Conservation (phyloP, 2,329 filamentous ascomycete species). For the Pseudocercospora eumusae region DNA sequence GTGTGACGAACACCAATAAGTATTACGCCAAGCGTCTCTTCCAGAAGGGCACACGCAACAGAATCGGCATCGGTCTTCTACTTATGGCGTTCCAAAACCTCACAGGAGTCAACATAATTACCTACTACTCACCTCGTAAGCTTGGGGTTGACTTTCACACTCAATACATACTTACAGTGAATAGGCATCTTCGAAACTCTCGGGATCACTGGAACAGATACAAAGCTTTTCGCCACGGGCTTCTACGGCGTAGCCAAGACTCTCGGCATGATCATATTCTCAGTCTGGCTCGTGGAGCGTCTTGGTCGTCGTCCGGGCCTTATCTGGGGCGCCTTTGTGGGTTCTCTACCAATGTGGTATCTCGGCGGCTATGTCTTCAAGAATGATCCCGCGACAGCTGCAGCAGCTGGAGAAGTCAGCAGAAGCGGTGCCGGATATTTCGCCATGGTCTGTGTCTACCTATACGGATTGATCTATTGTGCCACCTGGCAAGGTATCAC, state of each 20-base stretch:
- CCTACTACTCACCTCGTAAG: slow-evolving; percentile 34
- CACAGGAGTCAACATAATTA: slow-evolving; percentile 42
- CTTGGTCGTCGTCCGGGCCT: slow-evolving; percentile 46
- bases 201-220: slow-evolving; percentile 48
- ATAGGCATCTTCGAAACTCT: slow-evolving; percentile 45
- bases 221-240: slow-evolving; percentile 52
- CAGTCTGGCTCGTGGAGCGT: slow-evolving; percentile 44
- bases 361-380: slow-evolving; percentile 58
- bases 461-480: slow-evolving; percentile 57
- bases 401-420: slow-evolving; percentile 47
- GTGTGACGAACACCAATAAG: slow-evolving; percentile 19
- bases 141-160: not conserved
- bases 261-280: slow-evolving; percentile 43
- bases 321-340: slow-evolving; percentile 53
- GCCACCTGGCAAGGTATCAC: slow-evolving; percentile 45
- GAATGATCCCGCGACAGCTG: slow-evolving; percentile 51
- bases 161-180: not conserved
- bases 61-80: slow-evolving; percentile 43
- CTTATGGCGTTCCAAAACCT: slow-evolving; percentile 44
- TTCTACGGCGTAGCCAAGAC: slow-evolving; percentile 52
- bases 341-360: slow-evolving; percentile 52
- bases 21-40: slow-evolving; percentile 47
- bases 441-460: slow-evolving; percentile 58
- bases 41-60: slow-evolving; percentile 44
- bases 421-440: slow-evolving; percentile 54